A percentile compares a stretch with the other conserved stretches of the same genome.
These are phyloP conservation scores for Colletotrichum australisinense DNA, from an alignment of 2,329 filamentous ascomycete genomes.

Conservation along the genomic window DNA sequence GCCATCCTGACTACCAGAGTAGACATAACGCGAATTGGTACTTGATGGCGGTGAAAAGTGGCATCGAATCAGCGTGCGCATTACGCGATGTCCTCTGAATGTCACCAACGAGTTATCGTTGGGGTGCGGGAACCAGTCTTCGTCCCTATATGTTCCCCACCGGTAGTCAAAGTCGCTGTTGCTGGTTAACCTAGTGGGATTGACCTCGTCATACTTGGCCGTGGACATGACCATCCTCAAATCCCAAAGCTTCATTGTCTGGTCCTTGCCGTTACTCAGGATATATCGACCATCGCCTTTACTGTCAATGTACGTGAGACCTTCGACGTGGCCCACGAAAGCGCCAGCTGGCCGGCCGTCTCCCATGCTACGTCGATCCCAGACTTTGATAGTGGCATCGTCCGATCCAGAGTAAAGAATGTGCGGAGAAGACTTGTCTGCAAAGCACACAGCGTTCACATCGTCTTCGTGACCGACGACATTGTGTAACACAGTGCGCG, in stretches of 20 bases:
- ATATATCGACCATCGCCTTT: slow-evolving; percentile 84
- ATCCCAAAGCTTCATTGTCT: slow-evolving; percentile 98
- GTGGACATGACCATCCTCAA: slow-evolving; percentile 87
- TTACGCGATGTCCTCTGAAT: slow-evolving; percentile 89
- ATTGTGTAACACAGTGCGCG: slow-evolving; percentile 77
- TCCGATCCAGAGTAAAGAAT: slow-evolving; percentile 97
- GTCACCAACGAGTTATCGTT: slow-evolving; percentile 93
- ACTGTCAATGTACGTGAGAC: slow-evolving; percentile 76
- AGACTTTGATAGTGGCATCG: slow-evolving; percentile 93
- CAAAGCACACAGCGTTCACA: slow-evolving; percentile 97
- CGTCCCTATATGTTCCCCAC: slow-evolving; percentile 72
- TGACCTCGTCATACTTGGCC: slow-evolving; percentile 67
- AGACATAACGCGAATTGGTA: slow-evolving; percentile 92
- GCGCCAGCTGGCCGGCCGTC: slow-evolving; percentile 78
- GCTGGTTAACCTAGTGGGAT: slow-evolving; percentile 64
- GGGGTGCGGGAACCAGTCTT: slow-evolving; percentile 78
- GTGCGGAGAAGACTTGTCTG: slow-evolving; percentile 87
- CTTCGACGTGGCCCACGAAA: slow-evolving; percentile 75
- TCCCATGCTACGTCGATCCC: slow-evolving; percentile 93
- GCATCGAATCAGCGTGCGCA: slow-evolving; percentile 91
- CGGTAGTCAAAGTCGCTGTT: slow-evolving; percentile 80
- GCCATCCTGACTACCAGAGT: slow-evolving; percentile 90
- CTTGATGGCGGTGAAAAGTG: slow-evolving; percentile 92
- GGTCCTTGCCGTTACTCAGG: slow-evolving; percentile 94
- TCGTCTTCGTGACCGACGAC: slow-evolving; percentile 86